phyloP scores from a whole-genome alignment of 495 filamentous ascomycete species.

The Filosporella fistucella region DNA sequence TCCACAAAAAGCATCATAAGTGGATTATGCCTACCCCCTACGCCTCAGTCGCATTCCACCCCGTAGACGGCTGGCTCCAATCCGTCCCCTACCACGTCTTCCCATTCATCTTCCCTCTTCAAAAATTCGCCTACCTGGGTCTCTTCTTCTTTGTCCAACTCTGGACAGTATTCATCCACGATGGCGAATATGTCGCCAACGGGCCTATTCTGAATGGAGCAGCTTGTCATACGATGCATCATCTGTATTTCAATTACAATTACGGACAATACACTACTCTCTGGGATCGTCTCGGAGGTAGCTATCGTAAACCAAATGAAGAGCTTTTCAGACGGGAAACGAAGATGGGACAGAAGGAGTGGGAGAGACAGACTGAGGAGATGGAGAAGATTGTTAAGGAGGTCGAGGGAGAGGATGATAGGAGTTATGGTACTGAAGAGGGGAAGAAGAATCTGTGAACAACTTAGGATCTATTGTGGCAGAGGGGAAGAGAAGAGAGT shows the following conservation, averaged over 20 bases:
- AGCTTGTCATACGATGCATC: slow-evolving; percentile 95
- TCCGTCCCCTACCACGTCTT: slow-evolving; percentile 91
- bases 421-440: slow-evolving; percentile 48
- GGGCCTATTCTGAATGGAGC: slow-evolving; percentile 88
- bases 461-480: too few relatives aligned
- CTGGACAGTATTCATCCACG: slow-evolving; percentile 97
- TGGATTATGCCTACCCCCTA: slow-evolving; percentile 99
- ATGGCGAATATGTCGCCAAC: slow-evolving; percentile 92
- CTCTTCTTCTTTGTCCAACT: slow-evolving; percentile 93
- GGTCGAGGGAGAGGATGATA: slow-evolving; percentile 86
- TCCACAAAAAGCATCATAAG: slow-evolving; percentile 98
- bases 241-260: slow-evolving; percentile 98
- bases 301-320: slow-evolving; percentile 82
- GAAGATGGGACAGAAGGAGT: slow-evolving; percentile 81
- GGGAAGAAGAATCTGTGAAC: slow-evolving; percentile 12
- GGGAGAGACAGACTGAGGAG: slow-evolving; percentile 75
- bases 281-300: slow-evolving; percentile 88
- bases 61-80: slow-evolving; percentile 89
- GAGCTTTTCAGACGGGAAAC: slow-evolving; percentile 83
- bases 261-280: slow-evolving; percentile 96
- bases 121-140: slow-evolving; percentile 82
- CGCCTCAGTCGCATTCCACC: slow-evolving; percentile 92
- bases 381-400: slow-evolving; percentile 82
- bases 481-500: too few relatives aligned
- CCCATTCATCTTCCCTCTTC: slow-evolving; percentile 88